These are phyloP conservation scores for Mycena epipterygia DNA, from an alignment of 768 basidiomycete species.

Conservation along the genomic window DNA sequence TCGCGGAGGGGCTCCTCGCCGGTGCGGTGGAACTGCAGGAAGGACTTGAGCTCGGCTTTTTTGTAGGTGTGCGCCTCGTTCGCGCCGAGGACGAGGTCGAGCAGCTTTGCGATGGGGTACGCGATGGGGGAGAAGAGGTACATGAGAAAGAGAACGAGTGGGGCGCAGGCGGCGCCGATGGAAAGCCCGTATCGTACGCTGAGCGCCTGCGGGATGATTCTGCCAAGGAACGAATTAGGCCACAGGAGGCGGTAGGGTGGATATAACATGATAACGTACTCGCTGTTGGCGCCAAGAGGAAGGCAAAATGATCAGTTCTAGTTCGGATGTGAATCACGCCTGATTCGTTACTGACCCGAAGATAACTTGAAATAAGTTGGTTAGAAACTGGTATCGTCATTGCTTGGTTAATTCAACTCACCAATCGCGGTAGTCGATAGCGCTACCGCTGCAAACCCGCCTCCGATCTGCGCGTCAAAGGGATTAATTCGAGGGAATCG, in stretches of 20 bases:
- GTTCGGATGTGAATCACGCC: too few species aligned
- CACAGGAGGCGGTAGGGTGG: conserved; percentile 40
- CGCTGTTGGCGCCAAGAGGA: conserved; percentile 66
- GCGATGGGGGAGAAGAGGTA: conserved; percentile 83
- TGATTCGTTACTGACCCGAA: conserved; percentile 82
- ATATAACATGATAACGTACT: conserved; percentile 59
- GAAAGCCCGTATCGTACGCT: conserved; percentile 85
- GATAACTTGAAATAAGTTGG: conserved; percentile 65
- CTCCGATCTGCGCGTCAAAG: conserved; percentile 58
- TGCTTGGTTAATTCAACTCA: conserved; percentile 39
- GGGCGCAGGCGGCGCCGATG: conserved; percentile 84
- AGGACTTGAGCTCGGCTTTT: conserved; percentile 77
- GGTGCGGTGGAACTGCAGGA: conserved; percentile 83
- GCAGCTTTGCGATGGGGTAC: conserved; percentile 83
- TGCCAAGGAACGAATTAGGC: conserved; percentile 31
- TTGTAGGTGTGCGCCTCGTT: conserved; percentile 84
- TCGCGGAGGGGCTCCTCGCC: conserved; percentile 85
- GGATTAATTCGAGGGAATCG: not conserved
- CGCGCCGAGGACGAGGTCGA: conserved; percentile 85
- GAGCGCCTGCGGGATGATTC: conserved; percentile 78
- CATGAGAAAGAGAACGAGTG: conserved; percentile 82
- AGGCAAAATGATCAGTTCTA: not conserved
- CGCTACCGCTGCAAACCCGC: conserved; percentile 80
- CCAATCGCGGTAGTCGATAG: conserved; percentile 86
- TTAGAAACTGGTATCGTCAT: not conserved